Base-by-base conservation (phyloP, 805 yeast species). In the Teunomyces cretensis region DNA sequence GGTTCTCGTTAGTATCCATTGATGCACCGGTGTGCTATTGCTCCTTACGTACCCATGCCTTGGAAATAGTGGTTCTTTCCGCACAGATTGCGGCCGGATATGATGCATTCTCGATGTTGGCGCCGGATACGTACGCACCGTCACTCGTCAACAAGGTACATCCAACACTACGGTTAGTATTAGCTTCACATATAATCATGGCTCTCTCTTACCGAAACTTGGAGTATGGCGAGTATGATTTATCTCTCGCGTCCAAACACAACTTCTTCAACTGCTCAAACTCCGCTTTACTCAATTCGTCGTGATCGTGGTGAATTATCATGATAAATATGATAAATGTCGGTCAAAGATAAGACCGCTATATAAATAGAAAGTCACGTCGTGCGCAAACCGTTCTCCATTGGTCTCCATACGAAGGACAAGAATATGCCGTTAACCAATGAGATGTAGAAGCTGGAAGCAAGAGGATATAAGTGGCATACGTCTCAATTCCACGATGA, bases 91-190 rank as follows among this genome's bases (percentile, higher is more conserved):
- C 60, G 27, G 68, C 72, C 9, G 88, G 95, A 58, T 87, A 91
- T 40, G 94, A 81, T 2, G 97, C 98, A 61, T 92, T 94, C 61
- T 92, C 99, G 22, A 94, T 82, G 54, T 92, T 92, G 33, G 96
- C 96, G 4, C 98, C 99, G 9, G 66, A 58, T 17, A 84, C 66
- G 35, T 60, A 70, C 14, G 67, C 67, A 2, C 80, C 86, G 7
- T 68, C 59, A 0, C 58, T 62, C 1, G 88, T 73, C 17, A 88
- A 57, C 1, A 92, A 55, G 2, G 84, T 79, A 43, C 96, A 88
- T 0, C 98, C 98, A 2, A 92, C 99, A 41, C 88, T 73, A 43
- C 2, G 6, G 57, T 58, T 54, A 56, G 58, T 45, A 43, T 9
- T 27, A 4, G 17, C 6, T 2, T 17, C 2, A 9, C 14, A 30